Evolutionary conservation across 106 monocot genomes (phyloP).

Genomic region (Dioscorea alata): DNA sequence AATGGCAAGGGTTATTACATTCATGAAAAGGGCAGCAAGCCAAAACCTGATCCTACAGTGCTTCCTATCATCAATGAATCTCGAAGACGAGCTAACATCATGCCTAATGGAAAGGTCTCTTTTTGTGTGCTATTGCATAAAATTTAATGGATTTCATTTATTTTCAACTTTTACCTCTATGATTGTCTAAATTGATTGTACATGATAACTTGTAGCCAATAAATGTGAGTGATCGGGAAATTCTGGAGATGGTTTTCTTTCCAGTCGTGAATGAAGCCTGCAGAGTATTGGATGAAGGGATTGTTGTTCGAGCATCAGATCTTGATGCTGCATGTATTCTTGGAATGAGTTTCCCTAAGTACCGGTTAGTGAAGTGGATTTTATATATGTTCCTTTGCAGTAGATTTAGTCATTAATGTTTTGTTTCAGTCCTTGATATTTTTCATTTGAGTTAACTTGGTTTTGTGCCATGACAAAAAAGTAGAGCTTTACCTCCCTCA

Average conservation of each 20-base stretch:
- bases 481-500: not conserved
- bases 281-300: slow-evolving; percentile 83
- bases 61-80: slow-evolving; percentile 69
- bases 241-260: slow-evolving; percentile 94
- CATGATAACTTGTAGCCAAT: slow-evolving; percentile 36
- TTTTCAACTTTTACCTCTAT: no score
- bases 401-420: not conserved
- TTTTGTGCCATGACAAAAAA: not conserved
- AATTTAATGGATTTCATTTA: no score
- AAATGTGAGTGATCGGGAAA: slow-evolving; percentile 69
- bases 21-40: slow-evolving; percentile 86
- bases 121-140: no score
- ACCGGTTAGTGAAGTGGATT: slow-evolving; percentile 34
- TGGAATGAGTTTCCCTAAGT: slow-evolving; percentile 92
- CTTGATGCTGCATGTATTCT: slow-evolving; percentile 84
- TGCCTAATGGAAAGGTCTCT: slow-evolving; percentile 69
- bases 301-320: slow-evolving; percentile 75
- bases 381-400: not conserved
- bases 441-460: not conserved
- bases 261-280: slow-evolving; percentile 90
- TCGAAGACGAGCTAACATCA: slow-evolving; percentile 41
- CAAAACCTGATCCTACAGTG: slow-evolving; percentile 77
- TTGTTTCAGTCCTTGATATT: not conserved
- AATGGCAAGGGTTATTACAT: slow-evolving; percentile 93
- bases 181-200: no score